Percentiles rank a stretch among this genome's conserved stretches.
These are phyloP conservation scores for Picea mariana DNA, from an alignment of 83 land plant genomes.

Conservation along the genomic window DNA sequence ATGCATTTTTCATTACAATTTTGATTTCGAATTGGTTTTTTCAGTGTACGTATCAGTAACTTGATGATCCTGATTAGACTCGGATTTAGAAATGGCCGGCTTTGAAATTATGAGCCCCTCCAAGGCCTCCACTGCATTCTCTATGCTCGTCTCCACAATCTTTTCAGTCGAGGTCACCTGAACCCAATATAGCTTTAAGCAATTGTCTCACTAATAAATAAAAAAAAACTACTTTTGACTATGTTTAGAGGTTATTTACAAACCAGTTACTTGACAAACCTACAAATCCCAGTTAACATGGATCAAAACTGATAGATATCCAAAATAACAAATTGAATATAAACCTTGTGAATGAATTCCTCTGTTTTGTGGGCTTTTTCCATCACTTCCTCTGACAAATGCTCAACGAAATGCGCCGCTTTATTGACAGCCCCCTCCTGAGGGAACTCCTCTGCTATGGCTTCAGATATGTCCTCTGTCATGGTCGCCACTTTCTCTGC, in stretches of 20 bases:
- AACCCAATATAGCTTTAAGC: not conserved
- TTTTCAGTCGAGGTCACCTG: constrained; percentile 11
- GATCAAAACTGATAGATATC: too few species aligned
- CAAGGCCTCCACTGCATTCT: not conserved
- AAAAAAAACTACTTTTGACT: not conserved
- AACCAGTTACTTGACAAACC: too few species aligned
- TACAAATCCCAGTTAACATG: too few species aligned
- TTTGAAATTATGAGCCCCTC: too few species aligned
- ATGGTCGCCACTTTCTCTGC: constrained; percentile 4
- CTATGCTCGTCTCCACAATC: constrained; percentile 1
- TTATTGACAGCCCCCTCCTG: not conserved
- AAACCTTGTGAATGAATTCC: constrained; percentile 2
- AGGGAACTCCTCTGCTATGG: not conserved
- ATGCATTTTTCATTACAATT: too few species aligned
- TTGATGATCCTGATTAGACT: too few species aligned
- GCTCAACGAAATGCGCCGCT: constrained; percentile 7
- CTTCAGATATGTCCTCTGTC: constrained; percentile 3
- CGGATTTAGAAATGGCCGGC: too few species aligned
- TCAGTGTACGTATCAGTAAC: too few species aligned
- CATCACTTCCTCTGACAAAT: constrained; percentile 7
- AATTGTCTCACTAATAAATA: not conserved
- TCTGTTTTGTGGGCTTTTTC: not conserved
- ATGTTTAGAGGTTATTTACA: too few species aligned
- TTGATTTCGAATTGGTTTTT: too few species aligned
- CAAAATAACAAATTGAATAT: too few species aligned